Conservation (phyloP, 495 filamentous ascomycete genomes). For the Penicillium verhagenii region DNA sequence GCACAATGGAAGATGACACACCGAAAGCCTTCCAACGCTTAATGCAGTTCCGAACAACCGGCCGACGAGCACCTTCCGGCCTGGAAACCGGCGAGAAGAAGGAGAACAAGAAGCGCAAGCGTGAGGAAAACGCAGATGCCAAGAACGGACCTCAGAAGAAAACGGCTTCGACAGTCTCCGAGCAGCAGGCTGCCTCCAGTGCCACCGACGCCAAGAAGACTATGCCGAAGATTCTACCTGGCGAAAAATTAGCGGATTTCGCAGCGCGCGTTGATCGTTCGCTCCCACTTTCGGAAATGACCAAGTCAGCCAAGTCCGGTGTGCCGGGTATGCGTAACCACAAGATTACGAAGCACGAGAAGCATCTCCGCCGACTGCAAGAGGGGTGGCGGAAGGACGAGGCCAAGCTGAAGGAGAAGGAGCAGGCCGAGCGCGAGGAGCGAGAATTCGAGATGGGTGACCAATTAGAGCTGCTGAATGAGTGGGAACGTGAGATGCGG, state of each 20-base stretch:
- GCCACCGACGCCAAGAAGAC: slow-evolving; percentile 16
- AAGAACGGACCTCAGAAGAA: slow-evolving; percentile 8
- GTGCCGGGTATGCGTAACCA: slow-evolving; percentile 47
- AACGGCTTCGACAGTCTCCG: background rate
- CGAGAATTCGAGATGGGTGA: slow-evolving; percentile 53
- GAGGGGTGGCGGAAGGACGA: slow-evolving; percentile 76
- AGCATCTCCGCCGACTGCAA: slow-evolving; percentile 77
- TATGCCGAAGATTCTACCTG: slow-evolving; percentile 70
- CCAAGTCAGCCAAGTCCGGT: slow-evolving; percentile 35
- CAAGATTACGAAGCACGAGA: slow-evolving; percentile 77
- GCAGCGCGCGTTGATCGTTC: slow-evolving; percentile 81
- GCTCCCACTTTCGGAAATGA: slow-evolving; percentile 67
- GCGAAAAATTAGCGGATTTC: slow-evolving; percentile 81
- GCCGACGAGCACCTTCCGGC: slow-evolving; percentile 57
- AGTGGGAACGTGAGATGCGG: slow-evolving; percentile 47
- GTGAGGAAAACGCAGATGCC: slow-evolving; percentile 13
- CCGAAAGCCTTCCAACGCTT: slow-evolving; percentile 81
- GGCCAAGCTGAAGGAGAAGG: slow-evolving; percentile 59
- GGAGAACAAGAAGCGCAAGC: slow-evolving; percentile 52
- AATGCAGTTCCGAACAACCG: slow-evolving; percentile 62
- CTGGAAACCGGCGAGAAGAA: slow-evolving; percentile 64
- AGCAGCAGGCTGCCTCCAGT: background rate
- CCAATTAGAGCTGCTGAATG: slow-evolving; percentile 44
- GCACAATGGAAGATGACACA: slow-evolving; percentile 65
- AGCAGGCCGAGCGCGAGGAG: slow-evolving; percentile 65